These are phyloP conservation scores for Leucocoprinus birnbaumii DNA, from an alignment of 768 basidiomycete species.

Conservation along the genomic window DNA sequence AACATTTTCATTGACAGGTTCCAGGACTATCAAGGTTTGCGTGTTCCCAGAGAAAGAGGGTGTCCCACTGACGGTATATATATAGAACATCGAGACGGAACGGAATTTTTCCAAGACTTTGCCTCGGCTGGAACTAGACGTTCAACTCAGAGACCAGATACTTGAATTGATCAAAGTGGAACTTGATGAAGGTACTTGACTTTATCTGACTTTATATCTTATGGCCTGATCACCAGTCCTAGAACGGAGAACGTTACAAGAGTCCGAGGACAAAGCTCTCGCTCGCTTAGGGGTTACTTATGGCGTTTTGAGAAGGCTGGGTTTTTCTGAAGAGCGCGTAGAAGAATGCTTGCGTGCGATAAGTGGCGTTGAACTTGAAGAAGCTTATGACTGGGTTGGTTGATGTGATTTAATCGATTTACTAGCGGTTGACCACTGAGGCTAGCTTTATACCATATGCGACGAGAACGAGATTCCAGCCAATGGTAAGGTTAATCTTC, in stretches of 20 bases:
- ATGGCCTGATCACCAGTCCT: not conserved
- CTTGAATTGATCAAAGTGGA: constrained; percentile 40
- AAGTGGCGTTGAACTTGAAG: constrained; percentile 73
- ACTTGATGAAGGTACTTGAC: constrained; percentile 13
- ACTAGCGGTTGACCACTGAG: not conserved
- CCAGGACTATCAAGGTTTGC: constrained; percentile 34
- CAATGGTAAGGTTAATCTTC: constrained; percentile 26
- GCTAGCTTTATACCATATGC: constrained; percentile 65
- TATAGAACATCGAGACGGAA: constrained; percentile 79
- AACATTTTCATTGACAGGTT: not conserved
- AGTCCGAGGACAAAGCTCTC: constrained; percentile 69
- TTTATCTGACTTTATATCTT: not conserved
- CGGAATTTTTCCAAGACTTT: constrained; percentile 67
- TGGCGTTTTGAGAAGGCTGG: constrained; percentile 75
- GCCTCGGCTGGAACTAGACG: constrained; percentile 60
- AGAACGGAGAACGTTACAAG: constrained; percentile 41
- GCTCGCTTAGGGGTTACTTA: constrained; percentile 75
- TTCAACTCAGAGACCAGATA: constrained; percentile 53
- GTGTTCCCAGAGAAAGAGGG: not conserved
- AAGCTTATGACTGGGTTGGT: constrained; percentile 88
- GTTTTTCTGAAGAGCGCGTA: constrained; percentile 68
- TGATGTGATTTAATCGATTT: not conserved
- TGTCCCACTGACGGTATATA: not conserved
- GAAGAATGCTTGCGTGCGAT: constrained; percentile 69
- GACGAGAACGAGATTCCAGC: constrained; percentile 54